Evolutionary conservation across 345 rosid genomes (phyloP).

Genomic region (Eucalyptus lansdowneana): DNA sequence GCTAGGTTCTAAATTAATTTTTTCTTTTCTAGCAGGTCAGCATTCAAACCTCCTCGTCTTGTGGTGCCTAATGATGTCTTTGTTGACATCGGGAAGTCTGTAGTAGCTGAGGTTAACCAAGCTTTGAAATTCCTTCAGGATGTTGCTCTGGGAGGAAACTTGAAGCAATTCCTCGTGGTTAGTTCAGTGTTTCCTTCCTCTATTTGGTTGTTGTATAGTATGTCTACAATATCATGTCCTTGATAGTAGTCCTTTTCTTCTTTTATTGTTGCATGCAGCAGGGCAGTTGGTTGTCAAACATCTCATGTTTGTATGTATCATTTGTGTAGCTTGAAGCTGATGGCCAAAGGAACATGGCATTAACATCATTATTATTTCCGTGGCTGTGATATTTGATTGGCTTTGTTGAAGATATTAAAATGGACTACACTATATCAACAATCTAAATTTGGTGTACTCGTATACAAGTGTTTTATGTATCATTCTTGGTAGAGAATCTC

Average conservation of each 20-base stretch:
- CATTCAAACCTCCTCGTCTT: conserved; percentile 60
- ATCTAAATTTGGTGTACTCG: not conserved
- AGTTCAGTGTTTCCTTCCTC: not conserved
- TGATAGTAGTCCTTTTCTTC: not conserved
- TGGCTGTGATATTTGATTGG: not conserved
- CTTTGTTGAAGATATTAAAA: not conserved
- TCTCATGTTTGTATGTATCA: not conserved
- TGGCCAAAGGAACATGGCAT: not conserved
- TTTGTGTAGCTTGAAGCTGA: not conserved
- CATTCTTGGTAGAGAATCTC: not conserved
- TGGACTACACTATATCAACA: not conserved
- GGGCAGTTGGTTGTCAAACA: not conserved
- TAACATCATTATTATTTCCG: not conserved
- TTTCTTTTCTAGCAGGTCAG: conserved; percentile 27
- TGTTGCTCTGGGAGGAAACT: conserved; percentile 52
- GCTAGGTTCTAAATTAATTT: not conserved
- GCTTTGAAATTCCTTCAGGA: conserved; percentile 68
- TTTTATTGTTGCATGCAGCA: not conserved
- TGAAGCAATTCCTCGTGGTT: conserved; percentile 78
- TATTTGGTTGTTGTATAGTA: not conserved
- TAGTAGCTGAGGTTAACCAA: conserved; percentile 56
- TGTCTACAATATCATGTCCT: not conserved
- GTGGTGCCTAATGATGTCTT: conserved; percentile 69
- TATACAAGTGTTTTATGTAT: not conserved
- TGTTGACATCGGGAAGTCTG: conserved; percentile 42